Evolutionary conservation across 176 grass and related monocot genomes (phyloP), one percentile per base, ranked within the genome.

Genomic region (Carex pumila): DNA sequence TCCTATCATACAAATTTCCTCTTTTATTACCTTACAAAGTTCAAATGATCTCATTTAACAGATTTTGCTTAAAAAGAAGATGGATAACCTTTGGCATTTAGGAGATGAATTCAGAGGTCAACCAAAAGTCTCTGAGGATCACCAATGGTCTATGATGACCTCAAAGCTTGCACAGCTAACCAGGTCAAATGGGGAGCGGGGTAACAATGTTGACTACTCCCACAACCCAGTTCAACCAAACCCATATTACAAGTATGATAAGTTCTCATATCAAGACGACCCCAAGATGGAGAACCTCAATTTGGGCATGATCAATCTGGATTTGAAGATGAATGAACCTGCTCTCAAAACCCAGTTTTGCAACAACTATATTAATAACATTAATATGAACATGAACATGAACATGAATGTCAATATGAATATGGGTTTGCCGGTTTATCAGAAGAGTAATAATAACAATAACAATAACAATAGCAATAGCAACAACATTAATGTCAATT

Each of bases 161-260:
- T 95, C 96, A 11, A 98, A 98, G 89, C 86, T 98, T n/a, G 88
- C 89, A 13, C 93, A 98, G 96, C 80, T 98, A 67, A 93, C 93
- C 60, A 88, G 79, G 85, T 90, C 89, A 3, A 93, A 90, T 72
- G 83, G 61, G 12, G 92, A 98, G 56, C 89, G 91, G 85, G 89
- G 83, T 79, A 95, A 98, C 59, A 94, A 93, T 76, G 78, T 93
- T 68, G 89, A 98, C 60, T 94, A 91, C 39, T 53, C 84, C 0
- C 59, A 87, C 79, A 94, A 94, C 68, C 56, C 86, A 0, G 75
- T 88, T 63, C 89, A 91, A 37, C 62, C 82, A 71, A 98, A 93
- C 69, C 80, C 89, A 12, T 98, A 91, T 56, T 91, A 93, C 39
- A 98, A 94, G 83, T 61, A 91, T 15, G 91, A 93, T 31, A 98